Evolutionary conservation across 768 basidiomycete genomes (phyloP), one percentile per base, ranked within the genome.

Genomic region (Punctularia strigosozonata): DNA sequence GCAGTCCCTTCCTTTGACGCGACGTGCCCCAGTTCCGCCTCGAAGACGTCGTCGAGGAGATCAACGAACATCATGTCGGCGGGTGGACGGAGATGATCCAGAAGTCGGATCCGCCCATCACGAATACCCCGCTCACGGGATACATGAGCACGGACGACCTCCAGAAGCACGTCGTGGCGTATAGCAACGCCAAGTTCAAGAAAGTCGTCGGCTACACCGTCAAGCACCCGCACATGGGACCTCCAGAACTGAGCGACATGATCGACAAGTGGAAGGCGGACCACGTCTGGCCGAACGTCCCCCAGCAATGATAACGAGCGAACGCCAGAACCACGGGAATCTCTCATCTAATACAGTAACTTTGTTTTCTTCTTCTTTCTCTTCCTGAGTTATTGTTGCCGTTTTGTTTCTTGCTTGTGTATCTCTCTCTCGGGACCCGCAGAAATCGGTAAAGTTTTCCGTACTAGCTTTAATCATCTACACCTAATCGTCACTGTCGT

Each of bases 41-140:
- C 20, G 79, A 84, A 39, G 82, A 86, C 45, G 56, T 71, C 28
- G 71, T 87, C 5, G 83, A 88, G 51, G 82, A 86, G 36, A 83
- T 87, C 50, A 90, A 89, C 51, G 85, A 88, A 51, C 72, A 77
- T 35, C 87, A 91, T 51, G 81, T 87, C 23, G 64, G 71, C 38
- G 76, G 73, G 8, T 91, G 88, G 88, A 83, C 77, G 6, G 69
- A 83, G 53, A 86, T 91, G 80, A 69, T 87, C 47, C 60, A 61
- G 17, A 73, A 60, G 33, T 80, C 86, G 25, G 69, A 73, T 26
- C 84, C 84, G 19, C 80, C 80, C 2, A 66, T 86, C 41, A 64
- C 69, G 10, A 78, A 81, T 42, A 77, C 81, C 0, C 83, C 80
- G 1, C 58, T 89, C 44, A 73, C 66, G 15, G 80, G 85, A 1